Evolutionary conservation across 345 rosid genomes (phyloP), one percentile per base, ranked within the genome.

Genomic region (Rhodamnia rubescens): DNA sequence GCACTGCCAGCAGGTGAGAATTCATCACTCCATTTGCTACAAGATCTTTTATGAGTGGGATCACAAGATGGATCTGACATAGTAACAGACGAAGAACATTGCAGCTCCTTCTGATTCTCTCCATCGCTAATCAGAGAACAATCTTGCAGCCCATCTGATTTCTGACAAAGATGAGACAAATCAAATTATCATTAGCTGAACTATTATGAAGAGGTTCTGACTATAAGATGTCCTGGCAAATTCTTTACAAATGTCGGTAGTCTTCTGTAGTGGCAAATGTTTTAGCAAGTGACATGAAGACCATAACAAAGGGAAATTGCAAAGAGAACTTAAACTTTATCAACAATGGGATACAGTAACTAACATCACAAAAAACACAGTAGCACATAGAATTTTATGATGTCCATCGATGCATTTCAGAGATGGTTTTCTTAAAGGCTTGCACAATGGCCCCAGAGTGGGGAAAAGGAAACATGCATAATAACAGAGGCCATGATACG

Each of bases 11-110:
- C 86, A 36, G 94, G 91, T 69, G 96, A 94, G 87, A 94, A 88
- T 85, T 98, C 98, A 49, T 90, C 94, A 91, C 93, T 95, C 92
- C 93, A 89, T 92, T 90, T 93, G 95, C 98, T 94, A 83, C 96
- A 92, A 85, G 95, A 93, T 89, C 94, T 91, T 87, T 85, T 90
- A 90, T 93, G 98, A 64, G 90, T 92, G 81, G 88, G 89, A 88
- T 92, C 94, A 85, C 56, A 80, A 89, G 96, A 91, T 82, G 88
- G 83, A 87, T 94, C 98, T 42, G 90, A 87, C 85, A 92, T 82
- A 85, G 91, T 84, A 78, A 85, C 91, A 85, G 91, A 89, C 74
- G 90, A 87, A n/a, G 93, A 88, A 88, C 95, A 90, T 64, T 87
- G 85, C 82, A 93, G 89, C 55, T 90, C 93, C 84, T 91, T 90